Base-by-base conservation (phyloP, 2,329 filamentous ascomycete species). In the Drechslerella dactyloides region DNA sequence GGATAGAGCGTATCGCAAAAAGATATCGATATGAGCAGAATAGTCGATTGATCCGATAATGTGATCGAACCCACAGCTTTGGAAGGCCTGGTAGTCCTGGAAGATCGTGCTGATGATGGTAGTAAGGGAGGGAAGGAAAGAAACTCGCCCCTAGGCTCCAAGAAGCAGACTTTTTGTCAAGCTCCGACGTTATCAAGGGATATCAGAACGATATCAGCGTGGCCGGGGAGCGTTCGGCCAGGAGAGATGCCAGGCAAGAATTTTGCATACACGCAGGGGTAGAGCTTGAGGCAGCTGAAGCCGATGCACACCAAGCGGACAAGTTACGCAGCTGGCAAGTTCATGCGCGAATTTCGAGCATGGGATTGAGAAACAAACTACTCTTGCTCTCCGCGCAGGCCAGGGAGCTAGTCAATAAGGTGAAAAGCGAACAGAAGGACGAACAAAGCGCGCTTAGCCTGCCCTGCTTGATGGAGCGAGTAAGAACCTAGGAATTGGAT, bases 341-440 rank as follows among this genome's bases (percentile, higher is more conserved):
- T 53, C 46, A 42, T 69, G 65, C 52, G 65, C 65, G 65, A 69
- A 63, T 69, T 69, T 62, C 44, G 10, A 46, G 44, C 42, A 62
- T 33, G 58, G 53, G 58, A 5, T 4, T 33, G 3, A 3, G 27
- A 33, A 33, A 33, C 8, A 33, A 33, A 33, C n/a, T 42, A 15
- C 37, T 13, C n/a, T 17, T 42, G 37, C 33, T 37, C 33, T 37
- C 7, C 33, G 33, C 33, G 33, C 33, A 6, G 33, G 6, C 44
- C 44, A 48, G 7, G 19, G 44, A 7, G 44, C 6, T n/a, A 48
- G 15, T n/a, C n/a, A n/a, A n/a, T n/a, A n/a, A n/a, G n/a, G n/a
- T n/a, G n/a, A n/a, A n/a, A n/a, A n/a, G 8, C 27, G 4, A 8
- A 33, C 8, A 4, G 27, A 33, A 33, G 4, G 8, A 33, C 3